A percentile compares a stretch with the other conserved stretches of the same genome.
Evolutionary conservation across 164 flowering plant genomes (phyloP).

Genomic region (Santalum album): DNA sequence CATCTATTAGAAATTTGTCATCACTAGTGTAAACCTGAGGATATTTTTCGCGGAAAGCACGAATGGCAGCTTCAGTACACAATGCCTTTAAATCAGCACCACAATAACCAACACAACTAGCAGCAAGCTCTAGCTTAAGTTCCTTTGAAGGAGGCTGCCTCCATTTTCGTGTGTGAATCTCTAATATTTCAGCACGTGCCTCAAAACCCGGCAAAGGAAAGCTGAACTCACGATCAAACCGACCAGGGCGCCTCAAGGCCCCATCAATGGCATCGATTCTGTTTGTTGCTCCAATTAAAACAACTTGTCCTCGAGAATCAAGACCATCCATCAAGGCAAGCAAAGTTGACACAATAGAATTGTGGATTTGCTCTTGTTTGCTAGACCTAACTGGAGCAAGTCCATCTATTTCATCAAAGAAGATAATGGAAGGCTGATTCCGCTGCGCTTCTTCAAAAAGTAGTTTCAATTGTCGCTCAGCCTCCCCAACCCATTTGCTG

Average conservation of each 20-base stretch:
- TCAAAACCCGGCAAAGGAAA: slow-evolving; percentile 96
- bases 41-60: slow-evolving; percentile 95
- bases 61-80: slow-evolving; percentile 99
- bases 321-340: slow-evolving; percentile 99
- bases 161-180: slow-evolving; percentile 98
- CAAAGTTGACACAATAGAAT: slow-evolving; percentile 95
- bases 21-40: slow-evolving; percentile 99
- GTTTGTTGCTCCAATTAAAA: slow-evolving; percentile 97
- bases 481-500: slow-evolving; percentile 99
- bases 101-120: slow-evolving; percentile 98
- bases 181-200: slow-evolving; percentile 93
- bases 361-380: slow-evolving; percentile 99
- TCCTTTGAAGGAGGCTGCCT: slow-evolving; percentile 85
- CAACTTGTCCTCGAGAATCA: slow-evolving; percentile 99
- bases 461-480: slow-evolving; percentile 91
- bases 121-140: slow-evolving; percentile 81
- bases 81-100: slow-evolving; percentile 97
- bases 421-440: slow-evolving; percentile 97
- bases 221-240: slow-evolving; percentile 97
- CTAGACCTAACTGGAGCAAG: slow-evolving; percentile 99
- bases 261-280: slow-evolving; percentile 99
- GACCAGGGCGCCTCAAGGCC: slow-evolving; percentile 96
- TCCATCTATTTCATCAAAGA: slow-evolving; percentile 99
- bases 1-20: slow-evolving; percentile 92
- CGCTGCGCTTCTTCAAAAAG: slow-evolving; percentile 98